Evolutionary conservation across 495 filamentous ascomycete genomes (phyloP), one percentile per base, ranked within the genome.

Genomic region (Acidomyces sp.): DNA sequence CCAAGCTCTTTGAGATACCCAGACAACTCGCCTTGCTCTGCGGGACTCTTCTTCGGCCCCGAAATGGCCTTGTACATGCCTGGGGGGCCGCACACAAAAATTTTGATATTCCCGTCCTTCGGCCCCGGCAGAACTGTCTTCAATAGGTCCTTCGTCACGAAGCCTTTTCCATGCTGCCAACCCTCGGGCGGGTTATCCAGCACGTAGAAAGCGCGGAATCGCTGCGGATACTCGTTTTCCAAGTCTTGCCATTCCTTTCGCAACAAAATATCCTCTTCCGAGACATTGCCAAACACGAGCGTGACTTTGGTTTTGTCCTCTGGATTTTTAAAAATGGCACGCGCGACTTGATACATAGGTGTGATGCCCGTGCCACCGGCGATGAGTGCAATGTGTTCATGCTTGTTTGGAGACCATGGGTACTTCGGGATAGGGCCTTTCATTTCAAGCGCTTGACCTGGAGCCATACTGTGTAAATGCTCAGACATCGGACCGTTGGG

Each of bases 381-480:
- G 49, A 97, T 74, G 57, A 96, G 66, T n/a, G 72, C 76, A 58
- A 97, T 78, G 65, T 95, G 87, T 24, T 81, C 64, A 66, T 96
- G 90, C 77, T 93, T 95, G 70, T 97, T 97, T 46, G 82, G 51
- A 28, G 72, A 55, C 86, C 85, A 96, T 18, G 75, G 68, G 64
- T 95, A 97, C 64, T 97, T 97, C 43, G 85, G 82, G 13, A 97
- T 72, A 0, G 90, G 90, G 12, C 90, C 90, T 68, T 97, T 97
- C 68, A 96, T 74, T 24, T 84, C 76, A 32, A 97, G 73, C 24
- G 68, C 64, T 60, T 96, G 76, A 51, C 82, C 78, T 39, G 78
- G 74, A 23, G 66, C 67, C 82, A 97, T 73, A 49, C 69, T 70
- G 67, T 95, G 86, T 12, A 97, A 37, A 62, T 94, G 80, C 43